Evolutionary conservation across 108 stramenopile species (phyloP), one percentile per base, ranked within the genome.

Genomic region (Discostella stelligeroides): DNA sequence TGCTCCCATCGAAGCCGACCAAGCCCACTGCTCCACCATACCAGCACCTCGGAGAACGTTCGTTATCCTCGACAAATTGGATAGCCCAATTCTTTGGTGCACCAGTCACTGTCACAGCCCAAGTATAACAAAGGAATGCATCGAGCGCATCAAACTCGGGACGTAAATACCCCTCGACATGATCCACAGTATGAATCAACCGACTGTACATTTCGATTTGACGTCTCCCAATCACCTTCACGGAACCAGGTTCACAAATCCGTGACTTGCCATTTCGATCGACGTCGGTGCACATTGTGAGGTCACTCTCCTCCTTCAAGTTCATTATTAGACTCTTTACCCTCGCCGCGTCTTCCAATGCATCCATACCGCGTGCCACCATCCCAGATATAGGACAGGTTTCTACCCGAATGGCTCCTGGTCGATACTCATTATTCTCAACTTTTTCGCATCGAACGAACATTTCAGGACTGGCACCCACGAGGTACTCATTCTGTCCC

Each of bases 151-250:
- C 98, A 76, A 97, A 98, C 57, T 96, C 95, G 11, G 89, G 80
- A 46, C 98, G 89, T 40, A 98, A 70, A 74, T 95, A 98, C 42
- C 98, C 98, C 87, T 98, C 98, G 8, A 98, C 98, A 79, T 98
- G 98, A 78, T 98, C 98, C 6, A 98, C 98, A 2, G 98, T 98
- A 75, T 98, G 98, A 63, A 98, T 98, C 27, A 98, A 73, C 23
- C 95, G 91, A 69, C 92, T 94, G 82, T 98, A 98, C 95, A 97
- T 97, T 84, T 98, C 98, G 75, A 98, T 98, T 79, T 98, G 98
- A 20, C 98, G 83, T 34, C 98, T 89, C 11, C 98, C 98, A 60
- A 98, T 95, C 5, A 98, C 98, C 76, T 96, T 92, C 7, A 98
- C 98, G 13, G 95, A 95, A 17, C 98, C 97, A 34, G 96, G 97